Evolutionary conservation across 2,329 filamentous ascomycete species (phyloP).

Genomic region (Claviceps sp.): DNA sequence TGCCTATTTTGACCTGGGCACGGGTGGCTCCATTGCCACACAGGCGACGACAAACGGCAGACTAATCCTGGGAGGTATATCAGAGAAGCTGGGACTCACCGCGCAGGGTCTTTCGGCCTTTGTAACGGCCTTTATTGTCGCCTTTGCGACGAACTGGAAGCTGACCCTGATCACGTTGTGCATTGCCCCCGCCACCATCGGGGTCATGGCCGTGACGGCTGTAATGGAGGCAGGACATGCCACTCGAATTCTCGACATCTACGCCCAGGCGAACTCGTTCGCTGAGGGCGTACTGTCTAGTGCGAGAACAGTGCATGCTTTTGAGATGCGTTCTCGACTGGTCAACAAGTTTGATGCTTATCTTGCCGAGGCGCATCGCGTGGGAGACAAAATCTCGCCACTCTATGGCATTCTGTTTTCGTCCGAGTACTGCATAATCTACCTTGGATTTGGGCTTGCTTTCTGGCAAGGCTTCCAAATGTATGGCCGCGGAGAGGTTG

Average conservation of each 20-base stretch:
- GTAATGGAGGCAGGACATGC: constrained; percentile 18
- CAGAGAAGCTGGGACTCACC: constrained; percentile 26
- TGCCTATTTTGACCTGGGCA: constrained; percentile 31
- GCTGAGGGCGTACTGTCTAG: constrained; percentile 25
- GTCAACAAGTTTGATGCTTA: constrained; percentile 25
- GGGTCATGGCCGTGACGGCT: constrained; percentile 18
- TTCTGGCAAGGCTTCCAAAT: constrained; percentile 32
- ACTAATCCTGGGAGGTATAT: constrained; percentile 26
- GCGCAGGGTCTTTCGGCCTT: constrained; percentile 26
- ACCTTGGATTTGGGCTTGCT: constrained; percentile 27
- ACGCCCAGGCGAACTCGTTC: constrained; percentile 21
- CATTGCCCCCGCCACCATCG: constrained; percentile 14
- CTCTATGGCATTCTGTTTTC: constrained; percentile 26
- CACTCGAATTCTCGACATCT: constrained; percentile 21
- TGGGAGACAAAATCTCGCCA: constrained; percentile 25
- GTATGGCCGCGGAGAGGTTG: constrained; percentile 20
- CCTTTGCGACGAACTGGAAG: constrained; percentile 29
- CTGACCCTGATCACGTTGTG: constrained; percentile 26
- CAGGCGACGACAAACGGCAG: constrained; percentile 32
- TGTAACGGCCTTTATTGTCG: constrained; percentile 24
- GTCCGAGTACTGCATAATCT: constrained; percentile 26
- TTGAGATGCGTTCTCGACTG: constrained; percentile 25
- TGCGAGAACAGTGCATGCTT: constrained; percentile 28
- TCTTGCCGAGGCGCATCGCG: constrained; percentile 21
- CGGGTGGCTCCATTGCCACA: constrained; percentile 27